phyloP scores from a whole-genome alignment of 805 yeast species.

The Candida montana region DNA sequence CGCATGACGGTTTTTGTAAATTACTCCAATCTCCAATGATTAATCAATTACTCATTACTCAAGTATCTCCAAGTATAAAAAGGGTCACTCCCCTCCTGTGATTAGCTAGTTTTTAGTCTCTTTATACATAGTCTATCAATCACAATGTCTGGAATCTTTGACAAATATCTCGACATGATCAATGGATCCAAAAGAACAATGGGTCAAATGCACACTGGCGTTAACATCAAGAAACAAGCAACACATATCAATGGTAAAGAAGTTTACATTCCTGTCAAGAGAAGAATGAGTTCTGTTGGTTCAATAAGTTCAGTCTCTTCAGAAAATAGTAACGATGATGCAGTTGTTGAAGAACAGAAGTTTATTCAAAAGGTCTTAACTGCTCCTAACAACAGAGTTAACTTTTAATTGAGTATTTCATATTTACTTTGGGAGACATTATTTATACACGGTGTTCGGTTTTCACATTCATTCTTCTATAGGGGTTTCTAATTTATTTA shows the following conservation, averaged over 20 bases:
- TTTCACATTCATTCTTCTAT: not conserved
- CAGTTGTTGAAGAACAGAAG: not conserved
- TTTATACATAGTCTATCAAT: no score
- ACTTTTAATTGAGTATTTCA: no score
- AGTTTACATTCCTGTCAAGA: slow-evolving; percentile 16
- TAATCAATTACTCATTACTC: no score
- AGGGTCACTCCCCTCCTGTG: not conserved
- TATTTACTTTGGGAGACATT: no score
- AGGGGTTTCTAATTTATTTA: not conserved
- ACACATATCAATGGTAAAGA: slow-evolving; percentile 17
- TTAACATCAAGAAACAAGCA: slow-evolving; percentile 17
- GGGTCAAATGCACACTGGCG: slow-evolving; percentile 19
- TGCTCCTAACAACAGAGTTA: slow-evolving; percentile 18
- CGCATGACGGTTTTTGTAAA: no score
- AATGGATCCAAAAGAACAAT: slow-evolving; percentile 15
- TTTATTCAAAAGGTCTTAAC: slow-evolving; percentile 5
- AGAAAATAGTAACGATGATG: slow-evolving; percentile 1
- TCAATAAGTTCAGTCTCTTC: slow-evolving; percentile 7
- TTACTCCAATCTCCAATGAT: no score
- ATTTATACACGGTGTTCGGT: not conserved
- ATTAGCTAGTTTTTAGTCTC: not conserved
- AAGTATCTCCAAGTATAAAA: not conserved
- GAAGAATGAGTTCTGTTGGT: slow-evolving; percentile 19
- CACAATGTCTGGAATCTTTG: slow-evolving; percentile 29
- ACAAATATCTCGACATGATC: slow-evolving; percentile 23